These are phyloP conservation scores for Paramecium sexaurelia DNA, from an alignment of 73 alveolate species.

Conservation along the genomic window DNA sequence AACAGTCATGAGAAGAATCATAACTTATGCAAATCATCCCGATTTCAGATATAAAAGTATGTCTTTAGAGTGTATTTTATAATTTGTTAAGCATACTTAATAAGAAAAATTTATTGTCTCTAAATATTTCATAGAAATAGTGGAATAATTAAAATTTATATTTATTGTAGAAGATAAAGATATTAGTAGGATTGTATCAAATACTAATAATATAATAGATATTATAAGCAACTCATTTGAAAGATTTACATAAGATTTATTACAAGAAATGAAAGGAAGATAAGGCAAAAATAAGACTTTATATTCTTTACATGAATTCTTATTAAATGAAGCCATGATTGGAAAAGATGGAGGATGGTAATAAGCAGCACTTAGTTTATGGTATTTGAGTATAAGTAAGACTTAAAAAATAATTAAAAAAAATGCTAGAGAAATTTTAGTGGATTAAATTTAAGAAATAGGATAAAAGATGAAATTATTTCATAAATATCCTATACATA, in stretches of 20 bases:
- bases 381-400: neutral
- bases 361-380: neutral
- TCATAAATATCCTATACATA: neutral
- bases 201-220: slow-evolving; percentile 21
- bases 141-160: neutral
- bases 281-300: neutral
- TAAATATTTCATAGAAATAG: neutral
- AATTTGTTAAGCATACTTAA: neutral
- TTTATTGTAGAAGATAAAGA: neutral
- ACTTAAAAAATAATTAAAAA: neutral
- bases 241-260: neutral
- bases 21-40: slow-evolving; percentile 94
- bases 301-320: neutral
- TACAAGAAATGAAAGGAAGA: neutral
- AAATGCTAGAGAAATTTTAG: neutral
- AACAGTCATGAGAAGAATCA: slow-evolving; percentile 90
- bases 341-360: slow-evolving; percentile 55
- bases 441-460: neutral
- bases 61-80: slow-evolving; percentile 2
- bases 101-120: slow-evolving; percentile 15
- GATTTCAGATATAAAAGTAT: slow-evolving; percentile 72
- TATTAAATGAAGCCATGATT: slow-evolving; percentile 16
- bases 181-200: neutral
- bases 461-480: neutral
- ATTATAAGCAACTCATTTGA: neutral